These are phyloP conservation scores for Russula dissimulans DNA, from an alignment of 768 basidiomycete genomes.

Conservation along the genomic window DNA sequence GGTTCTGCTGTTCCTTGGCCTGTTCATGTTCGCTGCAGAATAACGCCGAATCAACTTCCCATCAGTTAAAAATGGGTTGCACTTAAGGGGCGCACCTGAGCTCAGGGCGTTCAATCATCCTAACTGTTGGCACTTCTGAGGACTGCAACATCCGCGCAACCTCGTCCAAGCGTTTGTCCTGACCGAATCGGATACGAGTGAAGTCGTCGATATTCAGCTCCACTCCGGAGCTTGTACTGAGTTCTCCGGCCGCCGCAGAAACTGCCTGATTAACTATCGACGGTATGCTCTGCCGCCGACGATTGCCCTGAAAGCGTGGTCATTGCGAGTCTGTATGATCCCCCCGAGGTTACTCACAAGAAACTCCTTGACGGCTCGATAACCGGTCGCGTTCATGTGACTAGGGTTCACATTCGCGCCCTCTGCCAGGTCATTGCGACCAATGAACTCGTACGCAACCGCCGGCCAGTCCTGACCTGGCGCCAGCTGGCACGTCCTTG, in stretches of 20 bases:
- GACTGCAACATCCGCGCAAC: conserved; percentile 88
- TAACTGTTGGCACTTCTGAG: conserved; percentile 56
- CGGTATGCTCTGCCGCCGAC: conserved; percentile 6
- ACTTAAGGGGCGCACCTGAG: conserved; percentile 41
- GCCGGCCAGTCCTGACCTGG: conserved; percentile 69
- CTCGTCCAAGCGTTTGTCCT: conserved; percentile 85
- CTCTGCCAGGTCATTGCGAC: conserved; percentile 66
- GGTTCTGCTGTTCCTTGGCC: conserved; percentile 73
- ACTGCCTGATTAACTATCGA: conserved; percentile 11
- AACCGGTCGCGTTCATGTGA: conserved; percentile 41
- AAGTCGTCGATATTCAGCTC: conserved; percentile 66
- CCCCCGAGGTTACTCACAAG: conserved; percentile 34
- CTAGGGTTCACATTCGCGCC: conserved; percentile 43
- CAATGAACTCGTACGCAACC: conserved; percentile 59
- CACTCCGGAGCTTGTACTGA: conserved; percentile 55
- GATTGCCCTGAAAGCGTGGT: conserved; percentile 1
- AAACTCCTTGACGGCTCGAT: conserved; percentile 47
- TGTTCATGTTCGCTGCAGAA: conserved; percentile 73
- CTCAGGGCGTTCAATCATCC: conserved; percentile 56
- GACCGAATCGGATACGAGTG: conserved; percentile 78
- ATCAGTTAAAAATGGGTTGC: background rate
- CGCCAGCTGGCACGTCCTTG: conserved; percentile 72
- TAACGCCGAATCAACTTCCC: background rate
- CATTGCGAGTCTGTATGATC: background rate
- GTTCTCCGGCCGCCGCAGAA: conserved; percentile 42